Conservation (phyloP, 2,329 filamentous ascomycete species). For the Magnaporthiopsis incrustans region DNA sequence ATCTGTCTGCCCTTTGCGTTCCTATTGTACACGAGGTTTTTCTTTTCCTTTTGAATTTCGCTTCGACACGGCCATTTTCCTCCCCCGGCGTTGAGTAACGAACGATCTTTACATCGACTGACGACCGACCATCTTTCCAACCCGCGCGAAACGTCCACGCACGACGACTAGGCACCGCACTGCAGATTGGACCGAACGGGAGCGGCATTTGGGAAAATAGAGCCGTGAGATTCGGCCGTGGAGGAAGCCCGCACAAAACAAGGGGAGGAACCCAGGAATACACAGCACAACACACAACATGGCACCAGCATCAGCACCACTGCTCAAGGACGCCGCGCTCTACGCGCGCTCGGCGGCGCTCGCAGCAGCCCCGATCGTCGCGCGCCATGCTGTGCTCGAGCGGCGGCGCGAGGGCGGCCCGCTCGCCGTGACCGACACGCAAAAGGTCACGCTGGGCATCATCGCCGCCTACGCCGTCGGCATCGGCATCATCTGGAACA, state of each 20-base stretch:
- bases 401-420: constrained; percentile 24
- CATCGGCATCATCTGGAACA: constrained; percentile 72
- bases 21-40: neutral
- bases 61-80: neutral
- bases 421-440: constrained; percentile 56
- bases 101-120: neutral
- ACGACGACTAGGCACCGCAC: too few species aligned
- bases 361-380: constrained; percentile 23
- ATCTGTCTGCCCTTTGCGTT: neutral
- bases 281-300: neutral
- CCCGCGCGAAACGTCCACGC: neutral
- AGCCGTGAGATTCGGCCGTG: neutral
- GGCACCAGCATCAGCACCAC: constrained; percentile 3
- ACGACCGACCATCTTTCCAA: neutral
- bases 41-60: neutral
- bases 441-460: constrained; percentile 61
- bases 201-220: neutral
- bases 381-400: constrained; percentile 22
- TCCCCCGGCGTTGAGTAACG: neutral
- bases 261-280: neutral
- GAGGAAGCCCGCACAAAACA: too few species aligned
- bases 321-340: neutral
- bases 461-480: constrained; percentile 50
- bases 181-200: too few species aligned
- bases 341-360: constrained; percentile 5